Conservation (phyloP, 2,329 filamentous ascomycete species). For the Fusarium brevicatenulatum region DNA sequence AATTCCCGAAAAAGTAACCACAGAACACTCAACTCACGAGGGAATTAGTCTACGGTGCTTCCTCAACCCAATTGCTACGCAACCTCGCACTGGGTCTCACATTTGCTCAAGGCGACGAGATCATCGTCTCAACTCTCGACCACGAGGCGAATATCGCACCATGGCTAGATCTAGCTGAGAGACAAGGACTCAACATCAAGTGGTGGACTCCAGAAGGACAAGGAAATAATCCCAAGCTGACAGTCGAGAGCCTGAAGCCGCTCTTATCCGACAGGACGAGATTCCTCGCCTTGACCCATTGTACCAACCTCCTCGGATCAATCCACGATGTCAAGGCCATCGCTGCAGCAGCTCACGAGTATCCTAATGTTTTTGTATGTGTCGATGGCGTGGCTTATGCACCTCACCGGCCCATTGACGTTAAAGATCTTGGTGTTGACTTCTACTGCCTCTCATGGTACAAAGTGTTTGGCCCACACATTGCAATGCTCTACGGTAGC, state of each 20-base stretch:
- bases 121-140: slow-evolving; percentile 77
- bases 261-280: slow-evolving; percentile 73
- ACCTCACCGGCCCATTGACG: slow-evolving; percentile 76
- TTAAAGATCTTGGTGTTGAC: slow-evolving; percentile 74
- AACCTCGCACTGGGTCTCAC: slow-evolving; percentile 70
- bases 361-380: slow-evolving; percentile 65
- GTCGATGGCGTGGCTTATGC: slow-evolving; percentile 83
- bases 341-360: slow-evolving; percentile 60
- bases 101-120: slow-evolving; percentile 68
- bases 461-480: slow-evolving; percentile 82
- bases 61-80: slow-evolving; percentile 80
- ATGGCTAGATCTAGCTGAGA: slow-evolving; percentile 75
- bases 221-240: slow-evolving; percentile 63
- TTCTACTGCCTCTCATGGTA: slow-evolving; percentile 87
- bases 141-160: slow-evolving; percentile 82
- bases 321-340: slow-evolving; percentile 72
- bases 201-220: slow-evolving; percentile 9
- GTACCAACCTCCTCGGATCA: slow-evolving; percentile 77
- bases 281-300: slow-evolving; percentile 78
- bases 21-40: neutral
- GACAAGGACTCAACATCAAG: slow-evolving; percentile 58
- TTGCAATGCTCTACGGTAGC: slow-evolving; percentile 75
- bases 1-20: accelerated
- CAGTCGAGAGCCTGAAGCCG: slow-evolving; percentile 63
- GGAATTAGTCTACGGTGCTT: slow-evolving; percentile 64